Percentiles rank a stretch among this genome's conserved stretches.
Evolutionary conservation across 768 basidiomycete species (phyloP).

Genomic region (Mycena amicta): DNA sequence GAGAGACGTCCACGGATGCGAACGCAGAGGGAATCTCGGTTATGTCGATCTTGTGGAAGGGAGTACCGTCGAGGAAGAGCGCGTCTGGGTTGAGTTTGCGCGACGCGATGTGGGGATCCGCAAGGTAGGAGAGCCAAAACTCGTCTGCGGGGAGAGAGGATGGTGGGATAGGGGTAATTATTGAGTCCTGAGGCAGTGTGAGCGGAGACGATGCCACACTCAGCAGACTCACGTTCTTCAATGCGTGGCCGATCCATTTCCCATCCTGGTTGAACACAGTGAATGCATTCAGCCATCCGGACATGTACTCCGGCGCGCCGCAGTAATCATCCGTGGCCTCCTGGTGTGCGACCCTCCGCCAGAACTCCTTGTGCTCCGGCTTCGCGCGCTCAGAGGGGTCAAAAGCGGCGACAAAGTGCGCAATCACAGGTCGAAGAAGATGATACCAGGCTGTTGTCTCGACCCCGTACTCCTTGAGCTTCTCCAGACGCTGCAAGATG

Average conservation of each 20-base stretch:
- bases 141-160: neutral
- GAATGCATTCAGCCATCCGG: conserved; percentile 41
- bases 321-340: conserved; percentile 15
- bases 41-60: neutral
- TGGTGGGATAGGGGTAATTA: neutral
- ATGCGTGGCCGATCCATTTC: conserved; percentile 30
- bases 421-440: conserved; percentile 42
- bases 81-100: neutral
- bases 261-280: conserved; percentile 36
- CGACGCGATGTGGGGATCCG: neutral
- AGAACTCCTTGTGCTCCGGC: conserved; percentile 33
- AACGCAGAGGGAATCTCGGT: neutral
- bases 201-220: neutral
- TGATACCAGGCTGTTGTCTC: conserved; percentile 37
- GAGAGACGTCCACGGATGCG: neutral
- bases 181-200: neutral
- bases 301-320: conserved; percentile 29
- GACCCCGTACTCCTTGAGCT: conserved; percentile 38
- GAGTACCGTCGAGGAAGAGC: neutral
- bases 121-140: neutral
- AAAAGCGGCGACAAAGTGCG: conserved; percentile 39
- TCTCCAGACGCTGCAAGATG: conserved; percentile 39
- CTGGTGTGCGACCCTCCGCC: conserved; percentile 32
- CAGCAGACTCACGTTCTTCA: neutral
- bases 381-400: conserved; percentile 26